Base-by-base conservation (phyloP, 192 early-diverging fungal species). In the Coemansia erecta region DNA sequence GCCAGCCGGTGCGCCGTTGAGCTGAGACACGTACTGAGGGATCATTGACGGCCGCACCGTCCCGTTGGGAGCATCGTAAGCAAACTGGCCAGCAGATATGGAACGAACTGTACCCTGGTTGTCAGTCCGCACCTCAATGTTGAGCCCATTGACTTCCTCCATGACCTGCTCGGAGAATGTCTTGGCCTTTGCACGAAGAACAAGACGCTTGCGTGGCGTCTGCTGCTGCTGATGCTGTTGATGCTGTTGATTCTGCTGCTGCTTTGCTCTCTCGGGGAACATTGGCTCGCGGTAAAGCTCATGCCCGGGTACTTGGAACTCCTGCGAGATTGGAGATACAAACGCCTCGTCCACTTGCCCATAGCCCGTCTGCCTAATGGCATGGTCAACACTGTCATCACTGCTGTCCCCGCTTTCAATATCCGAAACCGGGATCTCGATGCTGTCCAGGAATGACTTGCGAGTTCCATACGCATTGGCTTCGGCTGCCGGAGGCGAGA, bases 21-120 rank as follows among this genome's bases (percentile, higher is more conserved):
- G 63, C 60, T 53, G 65, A 54, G 75, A 78, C 49, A 78, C 75
- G 21, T 72, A 78, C 59, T 64, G 61, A 26, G 75, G 75, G 35
- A 78, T 68, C 10, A 50, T 55, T 51, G 75, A 53, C 13, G 75
- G 75, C 35, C 75, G 65, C 50, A 78, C 65, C 0, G 75, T 78
- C 33, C 61, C 75, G 3, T 48, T 49, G 1, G 62, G 56, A 33
- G 64, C 51, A 47, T 53, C 58, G 45, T 69, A 68, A 2, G 66
- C 46, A 48, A 68, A 61, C 60, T 61, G 61, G 3, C 74, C 74
- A 0, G 74, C 74, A 5, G 59, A 48, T 13, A 39, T 50, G 39
- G 66, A 61, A 19, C 39, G 40, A 52, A 78, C 59, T 6, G 61
- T 17, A 0, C 75, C 75, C 15, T 61, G 58, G 19, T 71, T 65